phyloP scores from a whole-genome alignment of 495 filamentous ascomycete genomes.

The Aspergillus baeticus region DNA sequence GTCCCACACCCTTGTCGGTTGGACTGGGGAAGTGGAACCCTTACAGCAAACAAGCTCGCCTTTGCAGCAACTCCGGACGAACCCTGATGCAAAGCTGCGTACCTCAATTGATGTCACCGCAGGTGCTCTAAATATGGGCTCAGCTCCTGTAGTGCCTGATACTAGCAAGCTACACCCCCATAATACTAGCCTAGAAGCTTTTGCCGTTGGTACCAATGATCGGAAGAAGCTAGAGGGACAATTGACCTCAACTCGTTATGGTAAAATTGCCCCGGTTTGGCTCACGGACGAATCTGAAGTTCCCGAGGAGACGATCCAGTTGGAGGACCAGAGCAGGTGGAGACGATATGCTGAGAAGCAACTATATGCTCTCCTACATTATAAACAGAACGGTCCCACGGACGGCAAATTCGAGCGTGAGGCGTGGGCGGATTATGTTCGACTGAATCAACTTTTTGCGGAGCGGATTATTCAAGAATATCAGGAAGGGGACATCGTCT shows the following conservation, averaged over 20 bases:
- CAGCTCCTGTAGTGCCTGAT: constrained; percentile 71
- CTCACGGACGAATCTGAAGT: constrained; percentile 68
- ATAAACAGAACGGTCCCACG: constrained; percentile 84
- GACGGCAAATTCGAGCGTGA: constrained; percentile 77
- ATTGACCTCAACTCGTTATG: constrained; percentile 64
- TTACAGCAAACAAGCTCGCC: constrained; percentile 36
- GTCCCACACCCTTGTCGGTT: constrained; percentile 86
- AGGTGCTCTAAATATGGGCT: constrained; percentile 54
- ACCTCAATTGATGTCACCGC: constrained; percentile 17
- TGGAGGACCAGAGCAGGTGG: constrained; percentile 80
- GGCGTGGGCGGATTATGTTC: constrained; percentile 86
- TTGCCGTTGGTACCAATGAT: constrained; percentile 64
- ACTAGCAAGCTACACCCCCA: constrained; percentile 49
- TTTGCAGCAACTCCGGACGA: constrained; percentile 33
- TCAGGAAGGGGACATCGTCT: constrained; percentile 84
- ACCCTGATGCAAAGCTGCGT: constrained; percentile 26
- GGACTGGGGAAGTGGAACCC: constrained; percentile 84
- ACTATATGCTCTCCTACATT: constrained; percentile 87
- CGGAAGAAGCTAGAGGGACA: constrained; percentile 66
- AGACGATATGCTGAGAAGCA: constrained; percentile 85
- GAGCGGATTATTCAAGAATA: constrained; percentile 82
- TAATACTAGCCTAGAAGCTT: constrained; percentile 58
- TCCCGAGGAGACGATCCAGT: constrained; percentile 57
- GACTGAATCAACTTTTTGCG: constrained; percentile 84
- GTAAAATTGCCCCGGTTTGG: constrained; percentile 81